Evolutionary conservation across 2,329 filamentous ascomycete genomes (phyloP).

Genomic region (Penicillium sp.): DNA sequence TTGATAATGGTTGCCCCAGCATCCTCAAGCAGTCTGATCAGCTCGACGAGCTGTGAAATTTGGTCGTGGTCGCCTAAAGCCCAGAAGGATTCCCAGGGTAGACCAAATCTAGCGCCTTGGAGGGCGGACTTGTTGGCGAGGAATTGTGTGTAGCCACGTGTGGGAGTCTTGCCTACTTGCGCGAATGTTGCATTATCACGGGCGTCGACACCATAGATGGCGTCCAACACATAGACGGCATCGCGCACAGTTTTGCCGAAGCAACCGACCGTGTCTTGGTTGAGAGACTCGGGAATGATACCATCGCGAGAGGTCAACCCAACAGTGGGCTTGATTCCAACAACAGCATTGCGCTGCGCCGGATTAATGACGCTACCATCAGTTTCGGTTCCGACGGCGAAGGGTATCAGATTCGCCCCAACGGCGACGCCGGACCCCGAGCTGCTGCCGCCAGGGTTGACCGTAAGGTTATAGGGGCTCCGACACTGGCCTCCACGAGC

Average conservation of each 20-base stretch:
- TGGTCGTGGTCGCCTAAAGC: conserved; percentile 62
- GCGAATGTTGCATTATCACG: conserved; percentile 69
- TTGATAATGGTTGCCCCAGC: conserved; percentile 73
- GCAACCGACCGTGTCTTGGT: conserved; percentile 72
- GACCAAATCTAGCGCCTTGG: conserved; percentile 65
- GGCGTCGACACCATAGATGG: conserved; percentile 68
- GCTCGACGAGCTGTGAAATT: conserved; percentile 55
- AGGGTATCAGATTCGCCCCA: conserved; percentile 57
- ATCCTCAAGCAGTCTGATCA: conserved; percentile 59
- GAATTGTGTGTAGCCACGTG: conserved; percentile 60
- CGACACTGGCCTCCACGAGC: conserved; percentile 67
- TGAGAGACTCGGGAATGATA: conserved; percentile 68
- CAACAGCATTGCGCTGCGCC: conserved; percentile 69
- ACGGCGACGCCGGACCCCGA: conserved; percentile 68
- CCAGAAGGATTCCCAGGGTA: conserved; percentile 77
- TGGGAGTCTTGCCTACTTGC: conserved; percentile 55
- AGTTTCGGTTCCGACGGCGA: conserved; percentile 71
- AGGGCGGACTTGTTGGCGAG: conserved; percentile 61
- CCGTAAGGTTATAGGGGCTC: conserved; percentile 70
- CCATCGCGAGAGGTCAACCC: conserved; percentile 69
- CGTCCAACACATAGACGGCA: conserved; percentile 68
- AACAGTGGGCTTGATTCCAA: conserved; percentile 78
- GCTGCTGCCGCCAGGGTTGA: conserved; percentile 71
- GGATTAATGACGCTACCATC: conserved; percentile 66
- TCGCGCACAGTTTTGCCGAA: conserved; percentile 73